Conservation (phyloP, 1,284 basidiomycete genomes). For the Neotropicomus parvogracilis region DNA sequence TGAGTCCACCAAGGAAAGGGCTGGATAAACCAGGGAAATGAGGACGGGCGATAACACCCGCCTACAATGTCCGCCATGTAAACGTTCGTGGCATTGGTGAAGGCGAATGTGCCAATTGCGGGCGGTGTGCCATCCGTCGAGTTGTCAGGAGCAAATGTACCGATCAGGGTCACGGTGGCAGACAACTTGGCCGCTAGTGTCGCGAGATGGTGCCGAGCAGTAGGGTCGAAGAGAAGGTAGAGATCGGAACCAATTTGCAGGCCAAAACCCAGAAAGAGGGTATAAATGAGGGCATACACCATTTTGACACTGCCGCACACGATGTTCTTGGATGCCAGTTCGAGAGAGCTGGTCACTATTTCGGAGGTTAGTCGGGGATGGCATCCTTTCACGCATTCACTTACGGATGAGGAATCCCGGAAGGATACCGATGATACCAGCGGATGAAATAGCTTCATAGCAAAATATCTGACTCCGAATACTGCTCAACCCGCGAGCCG, state of each 20-base stretch:
- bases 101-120: slow-evolving; percentile 68
- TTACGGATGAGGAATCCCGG: slow-evolving; percentile 80
- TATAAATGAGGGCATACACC: slow-evolving; percentile 88
- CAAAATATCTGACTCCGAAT: slow-evolving; percentile 76
- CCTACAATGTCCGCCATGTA: slow-evolving; percentile 46
- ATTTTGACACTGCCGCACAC: slow-evolving; percentile 86
- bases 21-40: slow-evolving; percentile 74
- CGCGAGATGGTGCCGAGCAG: slow-evolving; percentile 51
- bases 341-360: slow-evolving; percentile 79
- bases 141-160: slow-evolving; percentile 67
- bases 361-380: slow-evolving; percentile 12
- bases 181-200: slow-evolving; percentile 49
- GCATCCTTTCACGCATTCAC: slow-evolving; percentile 30
- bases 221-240: slow-evolving; percentile 72
- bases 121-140: slow-evolving; percentile 48
- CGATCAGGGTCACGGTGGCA: slow-evolving; percentile 52
- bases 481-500: slow-evolving; percentile 73
- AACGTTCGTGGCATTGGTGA: slow-evolving; percentile 52
- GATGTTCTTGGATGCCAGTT: slow-evolving; percentile 85
- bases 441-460: slow-evolving; percentile 82
- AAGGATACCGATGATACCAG: slow-evolving; percentile 77
- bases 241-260: slow-evolving; percentile 86
- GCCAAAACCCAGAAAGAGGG: slow-evolving; percentile 86
- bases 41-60: slow-evolving; percentile 67
- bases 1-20: slow-evolving; percentile 75